These are phyloP conservation scores for Lipomyces sp. DNA, from an alignment of 805 yeast species.

Conservation along the genomic window DNA sequence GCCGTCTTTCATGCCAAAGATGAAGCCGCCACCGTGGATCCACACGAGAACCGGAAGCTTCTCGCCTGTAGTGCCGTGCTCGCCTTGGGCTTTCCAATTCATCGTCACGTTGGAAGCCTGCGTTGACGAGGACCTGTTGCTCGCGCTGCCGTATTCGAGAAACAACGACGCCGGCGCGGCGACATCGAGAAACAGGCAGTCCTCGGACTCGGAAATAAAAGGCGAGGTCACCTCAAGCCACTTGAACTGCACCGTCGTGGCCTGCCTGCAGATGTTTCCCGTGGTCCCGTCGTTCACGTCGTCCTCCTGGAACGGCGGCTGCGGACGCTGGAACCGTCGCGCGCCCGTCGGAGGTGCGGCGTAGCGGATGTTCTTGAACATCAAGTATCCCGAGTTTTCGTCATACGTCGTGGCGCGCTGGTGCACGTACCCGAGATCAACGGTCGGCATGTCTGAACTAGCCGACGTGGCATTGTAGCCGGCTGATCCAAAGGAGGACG, in stretches of 20 bases:
- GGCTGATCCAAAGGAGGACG: no score
- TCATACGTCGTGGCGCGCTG: constrained; percentile 23
- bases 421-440: constrained; percentile 26
- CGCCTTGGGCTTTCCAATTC: no score
- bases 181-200: constrained; percentile 28
- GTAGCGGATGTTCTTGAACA: constrained; percentile 23
- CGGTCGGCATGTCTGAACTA: no score
- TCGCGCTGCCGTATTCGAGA: neutral
- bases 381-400: constrained; percentile 10
- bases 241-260: constrained; percentile 10
- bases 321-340: constrained; percentile 23
- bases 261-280: constrained; percentile 25
- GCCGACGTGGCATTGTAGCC: no score
- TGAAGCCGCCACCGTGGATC: constrained; percentile 31
- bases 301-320: constrained; percentile 14
- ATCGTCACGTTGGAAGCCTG: neutral
- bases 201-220: constrained; percentile 13
- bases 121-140: neutral
- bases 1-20: constrained; percentile 24
- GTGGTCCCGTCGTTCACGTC: constrained; percentile 19
- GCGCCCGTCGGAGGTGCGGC: constrained; percentile 27
- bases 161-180: constrained; percentile 11
- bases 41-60: constrained; percentile 21
- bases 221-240: constrained; percentile 7
- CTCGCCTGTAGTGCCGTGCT: neutral